Evolutionary conservation across 768 basidiomycete genomes (phyloP).

Genomic region (Auricularia heimuer): DNA sequence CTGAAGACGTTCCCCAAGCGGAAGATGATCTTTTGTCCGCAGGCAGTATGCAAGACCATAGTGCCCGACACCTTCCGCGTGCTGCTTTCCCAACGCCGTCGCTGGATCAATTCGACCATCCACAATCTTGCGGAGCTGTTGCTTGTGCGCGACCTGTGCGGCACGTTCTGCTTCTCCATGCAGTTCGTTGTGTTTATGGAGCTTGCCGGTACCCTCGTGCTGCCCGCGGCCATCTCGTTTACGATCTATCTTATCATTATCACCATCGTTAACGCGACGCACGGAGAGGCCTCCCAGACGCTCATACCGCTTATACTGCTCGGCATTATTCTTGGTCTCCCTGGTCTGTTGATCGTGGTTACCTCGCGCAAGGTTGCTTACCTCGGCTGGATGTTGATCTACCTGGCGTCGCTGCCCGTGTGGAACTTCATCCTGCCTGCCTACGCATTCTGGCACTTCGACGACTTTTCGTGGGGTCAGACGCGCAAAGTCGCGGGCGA

Average conservation of each 20-base stretch:
- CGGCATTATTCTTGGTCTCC: conserved; percentile 90
- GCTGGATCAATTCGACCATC: conserved; percentile 99
- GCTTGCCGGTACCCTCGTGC: conserved; percentile 86
- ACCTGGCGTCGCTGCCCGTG: conserved; percentile 83
- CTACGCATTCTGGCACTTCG: conserved; percentile 99
- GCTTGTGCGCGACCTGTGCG: conserved; percentile 94
- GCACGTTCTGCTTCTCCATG: conserved; percentile 99
- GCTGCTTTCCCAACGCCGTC: conserved; percentile 88
- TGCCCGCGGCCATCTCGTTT: conserved; percentile 96
- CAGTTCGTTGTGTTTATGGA: conserved; percentile 99
- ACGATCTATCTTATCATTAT: conserved; percentile 87
- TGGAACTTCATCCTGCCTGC: conserved; percentile 96
- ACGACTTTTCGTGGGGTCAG: conserved; percentile 97
- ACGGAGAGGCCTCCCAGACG: background rate
- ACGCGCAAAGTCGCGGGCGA: conserved; percentile 76
- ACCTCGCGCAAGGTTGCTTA: conserved; percentile 92
- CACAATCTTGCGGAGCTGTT: conserved; percentile 95
- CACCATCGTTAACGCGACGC: conserved; percentile 72
- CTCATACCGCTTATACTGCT: conserved; percentile 83
- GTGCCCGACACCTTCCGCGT: conserved; percentile 95
- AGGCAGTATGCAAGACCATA: conserved; percentile 97
- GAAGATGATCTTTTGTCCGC: conserved; percentile 98
- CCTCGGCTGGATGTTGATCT: conserved; percentile 94
- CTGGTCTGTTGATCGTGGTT: conserved; percentile 90
- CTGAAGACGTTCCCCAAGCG: conserved; percentile 99